These are phyloP conservation scores for Debaryomycetaceae sp. DNA, from an alignment of 1,139 yeast species.

Conservation along the genomic window DNA sequence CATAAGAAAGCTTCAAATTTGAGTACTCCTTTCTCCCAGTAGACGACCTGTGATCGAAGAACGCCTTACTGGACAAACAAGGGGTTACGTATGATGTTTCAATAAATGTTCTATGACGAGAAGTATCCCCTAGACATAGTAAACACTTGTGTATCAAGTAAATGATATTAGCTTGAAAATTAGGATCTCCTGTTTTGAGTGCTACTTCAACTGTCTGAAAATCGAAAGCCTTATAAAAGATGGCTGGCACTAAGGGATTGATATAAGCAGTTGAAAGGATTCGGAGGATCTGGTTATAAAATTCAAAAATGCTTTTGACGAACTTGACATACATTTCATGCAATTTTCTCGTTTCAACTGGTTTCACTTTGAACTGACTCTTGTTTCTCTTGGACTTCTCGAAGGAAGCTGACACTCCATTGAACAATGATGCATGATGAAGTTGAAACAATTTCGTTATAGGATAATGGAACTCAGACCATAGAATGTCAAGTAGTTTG, in stretches of 20 bases:
- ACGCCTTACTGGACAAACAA: slow-evolving; percentile 27
- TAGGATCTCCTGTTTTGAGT: slow-evolving; percentile 13
- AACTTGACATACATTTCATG: slow-evolving; percentile 51
- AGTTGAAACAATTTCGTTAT: slow-evolving; percentile 52
- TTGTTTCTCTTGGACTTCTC: slow-evolving; percentile 11
- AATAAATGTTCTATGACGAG: slow-evolving; percentile 52
- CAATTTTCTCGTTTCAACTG: slow-evolving; percentile 56
- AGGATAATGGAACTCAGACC: slow-evolving; percentile 66
- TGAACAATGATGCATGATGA: slow-evolving; percentile 32
- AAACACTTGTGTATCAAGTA: slow-evolving; percentile 53
- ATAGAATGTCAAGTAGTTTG: slow-evolving; percentile 42
- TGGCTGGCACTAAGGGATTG: slow-evolving; percentile 30
- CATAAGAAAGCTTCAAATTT: slow-evolving; percentile 19
- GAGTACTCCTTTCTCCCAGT: slow-evolving; percentile 28
- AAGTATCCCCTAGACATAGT: slow-evolving; percentile 55
- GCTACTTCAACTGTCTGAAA: slow-evolving; percentile 15
- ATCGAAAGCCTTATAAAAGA: slow-evolving; percentile 21
- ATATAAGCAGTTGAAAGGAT: slow-evolving; percentile 34
- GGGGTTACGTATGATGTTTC: slow-evolving; percentile 41
- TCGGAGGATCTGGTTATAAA: slow-evolving; percentile 41
- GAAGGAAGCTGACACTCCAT: slow-evolving; percentile 13
- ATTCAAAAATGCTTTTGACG: slow-evolving; percentile 41
- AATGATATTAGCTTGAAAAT: slow-evolving; percentile 39
- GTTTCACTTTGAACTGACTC: slow-evolving; percentile 21
- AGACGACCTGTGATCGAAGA: slow-evolving; percentile 26